Evolutionary conservation across 495 filamentous ascomycete genomes (phyloP), one percentile per base, ranked within the genome.

Genomic region (Lophiostoma macrostomum): DNA sequence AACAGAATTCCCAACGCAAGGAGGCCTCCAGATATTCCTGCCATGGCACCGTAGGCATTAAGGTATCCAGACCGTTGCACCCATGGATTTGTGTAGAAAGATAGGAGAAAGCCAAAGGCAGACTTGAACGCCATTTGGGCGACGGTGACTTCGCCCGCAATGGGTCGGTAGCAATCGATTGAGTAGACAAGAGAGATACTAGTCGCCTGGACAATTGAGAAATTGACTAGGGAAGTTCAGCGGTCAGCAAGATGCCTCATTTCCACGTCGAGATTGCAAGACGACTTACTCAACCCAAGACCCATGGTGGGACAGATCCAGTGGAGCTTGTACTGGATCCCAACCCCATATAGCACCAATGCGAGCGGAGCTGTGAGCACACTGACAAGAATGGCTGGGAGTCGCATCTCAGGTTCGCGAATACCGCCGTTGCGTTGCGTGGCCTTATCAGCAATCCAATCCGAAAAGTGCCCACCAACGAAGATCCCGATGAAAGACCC

Each of bases 11-110:
- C 45, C 14, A 28, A 36, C 61, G 67, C 32, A 70, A 79, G 57
- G 35, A 76, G 57, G 5, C 50, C 60, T 0, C 70, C 71, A 30
- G 72, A 63, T 31, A 80, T 77, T 20, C 71, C 73, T 1, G 76
- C 79, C 76, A 80, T 80, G 30, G 71, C 63, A 8, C 78, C 76
- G 56, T 74, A 80, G 7, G 77, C 75, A 50, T 71, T 64, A 20
- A 66, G 47, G 39, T 81, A 81, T 1, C 77, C 78, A 3, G 69
- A 64, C 47, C 70, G 44, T n/a, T 68, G 64, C n/a, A 78, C 73
- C 79, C 77, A 80, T 0, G 74, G 75, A 45, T 80, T 82, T 10
- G 76, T 80, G 62, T 80, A 81, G 42, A 81, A 81, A 1, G 76
- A 77, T 20, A 82, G 67, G 8, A 80, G 68, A 57, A 81, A 81